Evolutionary conservation across 2,329 filamentous ascomycete genomes (phyloP).

Genomic region (Penicillium sp.): DNA sequence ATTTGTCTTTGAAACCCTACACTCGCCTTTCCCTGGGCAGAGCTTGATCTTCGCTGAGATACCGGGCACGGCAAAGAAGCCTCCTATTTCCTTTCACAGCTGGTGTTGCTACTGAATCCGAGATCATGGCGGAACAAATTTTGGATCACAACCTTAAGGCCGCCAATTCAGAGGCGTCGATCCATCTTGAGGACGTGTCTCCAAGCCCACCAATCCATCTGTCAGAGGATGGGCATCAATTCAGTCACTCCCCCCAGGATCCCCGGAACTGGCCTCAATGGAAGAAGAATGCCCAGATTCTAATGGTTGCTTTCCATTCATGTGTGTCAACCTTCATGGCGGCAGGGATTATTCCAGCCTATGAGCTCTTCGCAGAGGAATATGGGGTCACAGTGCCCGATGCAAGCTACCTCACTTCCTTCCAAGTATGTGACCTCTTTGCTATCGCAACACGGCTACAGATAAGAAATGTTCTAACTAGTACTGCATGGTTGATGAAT

Average conservation of each 20-base stretch:
- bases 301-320: conserved; percentile 62
- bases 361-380: conserved; percentile 58
- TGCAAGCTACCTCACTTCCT: conserved; percentile 59
- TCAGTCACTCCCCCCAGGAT: conserved; percentile 17
- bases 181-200: conserved; percentile 25
- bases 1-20: neutral
- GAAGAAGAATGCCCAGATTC: conserved; percentile 55
- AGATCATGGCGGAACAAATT: neutral
- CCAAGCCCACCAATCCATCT: neutral
- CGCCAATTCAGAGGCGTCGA: neutral
- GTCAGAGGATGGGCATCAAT: neutral
- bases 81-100: neutral
- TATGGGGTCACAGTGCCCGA: conserved; percentile 55
- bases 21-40: neutral
- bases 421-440: conserved; percentile 42
- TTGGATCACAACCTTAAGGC: neutral
- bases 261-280: conserved; percentile 34
- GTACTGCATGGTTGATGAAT: neutral
- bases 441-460: neutral
- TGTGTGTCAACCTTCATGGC: conserved; percentile 63
- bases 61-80: neutral
- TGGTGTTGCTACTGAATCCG: neutral
- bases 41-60: neutral
- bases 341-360: conserved; percentile 59
- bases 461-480: neutral